Base-by-base conservation (phyloP, 352 stramenopile genomes). In the Phytophthora parvispora region DNA sequence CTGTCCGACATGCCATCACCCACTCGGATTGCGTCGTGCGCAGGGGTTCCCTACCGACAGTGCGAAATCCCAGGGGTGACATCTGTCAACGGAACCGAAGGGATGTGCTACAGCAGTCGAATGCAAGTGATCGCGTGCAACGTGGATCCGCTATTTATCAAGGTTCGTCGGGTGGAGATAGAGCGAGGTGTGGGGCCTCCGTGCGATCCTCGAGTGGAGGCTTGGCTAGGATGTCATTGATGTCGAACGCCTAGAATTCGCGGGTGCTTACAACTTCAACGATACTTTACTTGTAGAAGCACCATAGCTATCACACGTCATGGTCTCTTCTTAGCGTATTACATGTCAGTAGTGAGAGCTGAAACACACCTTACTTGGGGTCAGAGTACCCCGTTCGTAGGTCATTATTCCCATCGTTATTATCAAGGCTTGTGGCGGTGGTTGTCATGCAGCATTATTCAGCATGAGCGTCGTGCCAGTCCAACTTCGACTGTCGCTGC, bases 61-160 rank as follows among this genome's bases (percentile, higher is more conserved):
- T 75, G 68, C 34, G 68, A 68, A n/a, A 69, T 64, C 31, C 56
- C 68, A 13, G 43, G 48, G 0, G 56, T 65, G 34, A 57, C 56
- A 0, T 70, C 63, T 1, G 25, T 32, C 27, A 62, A 72, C 22
- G 57, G 43, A 1, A 50, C 36, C 9, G 25, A 49, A 6, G 69
- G 69, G 4, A 77, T 77, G 48, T 74, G 69, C 34, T 77, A 69
- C 47, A 74, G 63, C 49, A 77, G 58, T 20, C 64, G 69, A 1
- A 69, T 77, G 64, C 69, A 77, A 28, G 59, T 74, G 9, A 40
- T 77, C 10, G 54, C 69, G 3, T 77, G 69, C 32, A 72, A 63
- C 13, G 29, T 67, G 12, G 61, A 74, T 32, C 53, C 49, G 20
- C 10, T 70, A 1, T 64, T 67, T 27, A 70, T 77, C 10, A 20